Conservation (phyloP, 1,139 yeast genomes). For the Geotrichum europaeum region DNA sequence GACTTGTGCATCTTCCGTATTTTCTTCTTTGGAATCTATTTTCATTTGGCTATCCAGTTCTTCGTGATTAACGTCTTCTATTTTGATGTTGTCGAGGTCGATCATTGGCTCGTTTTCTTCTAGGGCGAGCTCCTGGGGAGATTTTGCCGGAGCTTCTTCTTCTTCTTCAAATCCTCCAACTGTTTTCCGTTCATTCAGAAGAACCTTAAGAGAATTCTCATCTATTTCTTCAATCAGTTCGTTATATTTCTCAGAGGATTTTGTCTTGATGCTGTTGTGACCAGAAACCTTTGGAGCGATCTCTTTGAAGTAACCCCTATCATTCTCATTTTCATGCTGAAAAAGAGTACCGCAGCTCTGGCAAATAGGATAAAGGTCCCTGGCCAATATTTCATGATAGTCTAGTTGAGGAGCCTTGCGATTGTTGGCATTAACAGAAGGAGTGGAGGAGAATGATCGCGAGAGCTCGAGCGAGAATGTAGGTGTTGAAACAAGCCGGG, state of each 20-base stretch:
- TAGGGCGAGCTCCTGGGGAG: not conserved
- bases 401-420: not conserved
- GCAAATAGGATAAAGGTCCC: constrained; percentile 20
- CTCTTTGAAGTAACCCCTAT: constrained; percentile 41
- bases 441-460: not conserved
- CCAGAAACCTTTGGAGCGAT: constrained; percentile 2
- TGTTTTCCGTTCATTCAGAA: constrained; percentile 7
- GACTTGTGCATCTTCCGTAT: not conserved
- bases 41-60: not conserved
- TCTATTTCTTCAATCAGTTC: constrained; percentile 11
- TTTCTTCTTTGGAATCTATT: not conserved
- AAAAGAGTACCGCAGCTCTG: constrained; percentile 49
- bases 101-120: not conserved
- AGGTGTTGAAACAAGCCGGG: not conserved
- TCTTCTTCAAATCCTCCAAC: constrained; percentile 1
- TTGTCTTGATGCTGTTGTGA: constrained; percentile 9
- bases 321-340: constrained; percentile 37
- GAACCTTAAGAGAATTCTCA: constrained; percentile 5
- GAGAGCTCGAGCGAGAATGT: not conserved
- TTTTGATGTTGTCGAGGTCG: not conserved
- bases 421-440: not conserved
- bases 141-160: not conserved
- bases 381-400: constrained; percentile 18
- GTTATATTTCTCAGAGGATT: constrained; percentile 15
- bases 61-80: not conserved